A percentile compares a stretch with the other conserved stretches of the same genome.
phyloP scores from a whole-genome alignment of 306 rosid genomes.

The Quercus cerris region DNA sequence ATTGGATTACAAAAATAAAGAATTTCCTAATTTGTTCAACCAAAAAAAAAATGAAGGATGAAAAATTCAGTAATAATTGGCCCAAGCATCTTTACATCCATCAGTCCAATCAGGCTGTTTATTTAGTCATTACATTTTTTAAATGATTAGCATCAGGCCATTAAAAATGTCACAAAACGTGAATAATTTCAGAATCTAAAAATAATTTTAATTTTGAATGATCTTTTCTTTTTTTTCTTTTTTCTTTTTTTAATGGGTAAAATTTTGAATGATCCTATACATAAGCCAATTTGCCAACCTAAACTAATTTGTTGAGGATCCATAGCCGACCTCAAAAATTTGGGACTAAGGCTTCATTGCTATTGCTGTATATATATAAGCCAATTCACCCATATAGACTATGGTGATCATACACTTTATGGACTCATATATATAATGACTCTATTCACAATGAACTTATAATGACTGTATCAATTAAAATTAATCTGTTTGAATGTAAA shows the following conservation, averaged over 20 bases:
- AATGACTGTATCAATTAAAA: not conserved
- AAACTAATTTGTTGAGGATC: too few species aligned
- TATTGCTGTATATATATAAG: not conserved
- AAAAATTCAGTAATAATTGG: not conserved
- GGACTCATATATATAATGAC: not conserved
- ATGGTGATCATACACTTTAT: not conserved
- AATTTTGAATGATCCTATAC: too few species aligned
- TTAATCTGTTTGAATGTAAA: not conserved
- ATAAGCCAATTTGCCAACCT: too few species aligned
- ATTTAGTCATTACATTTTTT: not conserved
- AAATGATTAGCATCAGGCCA: not conserved
- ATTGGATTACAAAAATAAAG: not conserved
- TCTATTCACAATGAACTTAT: too few species aligned
- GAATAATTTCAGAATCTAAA: not conserved
- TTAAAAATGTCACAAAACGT: too few species aligned
- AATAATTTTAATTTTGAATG: not conserved
- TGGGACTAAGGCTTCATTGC: too few species aligned
- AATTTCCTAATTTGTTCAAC: too few species aligned
- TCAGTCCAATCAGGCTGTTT: not conserved
- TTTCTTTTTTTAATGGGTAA: too few species aligned
- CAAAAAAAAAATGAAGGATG: conserved; percentile 13
- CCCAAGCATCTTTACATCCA: not conserved
- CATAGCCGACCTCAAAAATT: too few species aligned
- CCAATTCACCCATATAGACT: not conserved
- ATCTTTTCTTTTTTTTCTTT: not conserved